A percentile compares a stretch with the other conserved stretches of the same genome.
phyloP scores from a whole-genome alignment of 2,329 filamentous ascomycete genomes.

The Cladobotryum protrusum region DNA sequence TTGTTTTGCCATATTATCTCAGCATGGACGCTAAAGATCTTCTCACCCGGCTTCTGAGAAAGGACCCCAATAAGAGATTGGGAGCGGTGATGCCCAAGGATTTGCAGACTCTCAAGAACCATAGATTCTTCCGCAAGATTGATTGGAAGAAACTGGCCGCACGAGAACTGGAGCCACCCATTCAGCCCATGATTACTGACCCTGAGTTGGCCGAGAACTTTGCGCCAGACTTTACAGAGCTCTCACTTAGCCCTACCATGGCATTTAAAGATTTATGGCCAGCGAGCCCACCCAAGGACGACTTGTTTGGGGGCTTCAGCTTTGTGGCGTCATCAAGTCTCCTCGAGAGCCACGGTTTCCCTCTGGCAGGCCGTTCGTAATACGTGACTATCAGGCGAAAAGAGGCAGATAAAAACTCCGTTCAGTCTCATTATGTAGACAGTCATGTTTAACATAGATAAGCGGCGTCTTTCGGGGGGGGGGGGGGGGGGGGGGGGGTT shows the following conservation, averaged over 20 bases:
- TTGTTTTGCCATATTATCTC: constrained; percentile 83
- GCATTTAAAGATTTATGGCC: constrained; percentile 38
- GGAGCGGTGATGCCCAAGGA: constrained; percentile 88
- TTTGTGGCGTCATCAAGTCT: constrained; percentile 55
- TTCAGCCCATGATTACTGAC: constrained; percentile 89
- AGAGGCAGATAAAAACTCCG: neutral
- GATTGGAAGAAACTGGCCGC: constrained; percentile 85
- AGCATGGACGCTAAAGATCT: constrained; percentile 90
- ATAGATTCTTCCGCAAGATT: constrained; percentile 95
- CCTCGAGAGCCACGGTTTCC: constrained; percentile 43
- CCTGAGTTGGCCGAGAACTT: constrained; percentile 97
- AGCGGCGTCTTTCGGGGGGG: no score
- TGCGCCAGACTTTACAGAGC: constrained; percentile 79
- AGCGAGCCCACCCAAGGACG: constrained; percentile 40
- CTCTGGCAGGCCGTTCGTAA: constrained; percentile 9
- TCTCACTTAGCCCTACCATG: constrained; percentile 70
- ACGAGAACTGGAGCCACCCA: constrained; percentile 79
- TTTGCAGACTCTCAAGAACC: constrained; percentile 75
- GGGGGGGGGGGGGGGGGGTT: no score
- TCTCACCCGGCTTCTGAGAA: constrained; percentile 80
- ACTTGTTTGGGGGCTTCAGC: constrained; percentile 59
- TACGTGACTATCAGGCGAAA: neutral
- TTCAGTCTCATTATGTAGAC: no score
- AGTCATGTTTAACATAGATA: no score
- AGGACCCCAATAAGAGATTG: constrained; percentile 85